phyloP scores from a whole-genome alignment of 176 grass and related monocot species.

The Miscanthus lutarioriparius region DNA sequence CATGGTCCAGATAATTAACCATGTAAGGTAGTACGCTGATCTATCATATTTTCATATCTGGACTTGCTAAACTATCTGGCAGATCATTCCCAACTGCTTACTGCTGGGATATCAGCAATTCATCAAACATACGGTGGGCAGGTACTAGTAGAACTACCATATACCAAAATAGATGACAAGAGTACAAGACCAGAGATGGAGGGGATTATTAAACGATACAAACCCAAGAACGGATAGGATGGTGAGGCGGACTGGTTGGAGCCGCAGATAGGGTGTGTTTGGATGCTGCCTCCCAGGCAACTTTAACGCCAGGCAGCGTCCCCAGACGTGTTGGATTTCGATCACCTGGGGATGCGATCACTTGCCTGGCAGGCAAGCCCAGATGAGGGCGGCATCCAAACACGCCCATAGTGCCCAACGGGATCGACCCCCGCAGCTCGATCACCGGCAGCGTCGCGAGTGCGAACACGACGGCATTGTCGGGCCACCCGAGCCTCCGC shows the following conservation, averaged over 20 bases:
- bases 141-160: not conserved
- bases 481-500: conserved; percentile 77
- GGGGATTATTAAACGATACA: not conserved
- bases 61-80: not conserved
- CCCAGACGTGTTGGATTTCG: too few species aligned
- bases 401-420: conserved; percentile 94
- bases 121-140: conserved; percentile 8
- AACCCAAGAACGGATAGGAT: conserved; percentile 82
- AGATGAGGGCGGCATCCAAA: too few species aligned
- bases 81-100: not conserved
- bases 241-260: conserved; percentile 71
- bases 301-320: too few species aligned
- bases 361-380: too few species aligned
- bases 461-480: conserved; percentile 79
- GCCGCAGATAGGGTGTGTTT: too few species aligned
- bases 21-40: not conserved
- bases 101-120: not conserved
- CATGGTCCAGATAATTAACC: too few species aligned
- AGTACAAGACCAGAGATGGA: too few species aligned
- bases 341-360: too few species aligned
- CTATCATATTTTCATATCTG: not conserved
- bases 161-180: too few species aligned
- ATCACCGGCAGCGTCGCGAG: conserved; percentile 82
- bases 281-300: too few species aligned
- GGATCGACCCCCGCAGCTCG: conserved; percentile 89